A percentile compares a stretch with the other conserved stretches of the same genome.
Evolutionary conservation across 2,329 filamentous ascomycete genomes (phyloP).

Genomic region (Laburnicola sp.): DNA sequence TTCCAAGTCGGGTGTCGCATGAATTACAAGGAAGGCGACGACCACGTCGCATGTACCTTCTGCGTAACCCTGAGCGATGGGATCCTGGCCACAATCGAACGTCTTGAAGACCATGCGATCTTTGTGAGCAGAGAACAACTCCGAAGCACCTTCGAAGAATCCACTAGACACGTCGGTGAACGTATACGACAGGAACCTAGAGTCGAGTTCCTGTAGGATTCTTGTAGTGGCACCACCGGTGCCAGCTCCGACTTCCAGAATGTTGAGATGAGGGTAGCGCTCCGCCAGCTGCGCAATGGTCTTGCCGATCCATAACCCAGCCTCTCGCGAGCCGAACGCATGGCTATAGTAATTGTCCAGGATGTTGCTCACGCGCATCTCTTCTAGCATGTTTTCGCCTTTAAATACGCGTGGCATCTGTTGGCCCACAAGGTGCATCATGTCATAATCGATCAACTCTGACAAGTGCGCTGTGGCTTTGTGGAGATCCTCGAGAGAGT

Average conservation of each 20-base stretch:
- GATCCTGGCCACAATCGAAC: constrained; percentile 11
- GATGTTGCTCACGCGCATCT: too few relatives aligned
- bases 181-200: constrained; percentile 8
- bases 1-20: constrained; percentile 12
- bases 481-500: too few relatives aligned
- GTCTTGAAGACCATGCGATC: constrained; percentile 3
- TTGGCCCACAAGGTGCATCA: too few relatives aligned
- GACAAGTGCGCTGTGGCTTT: too few relatives aligned
- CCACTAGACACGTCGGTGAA: constrained; percentile 24
- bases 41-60: constrained; percentile 19
- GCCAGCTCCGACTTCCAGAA: constrained; percentile 23
- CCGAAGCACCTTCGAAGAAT: constrained; percentile 15
- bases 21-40: constrained; percentile 19
- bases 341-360: too few relatives aligned
- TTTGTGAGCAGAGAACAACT: neutral
- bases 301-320: neutral
- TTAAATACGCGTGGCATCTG: too few relatives aligned
- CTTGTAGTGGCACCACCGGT: constrained; percentile 4
- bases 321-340: neutral
- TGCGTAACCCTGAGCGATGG: constrained; percentile 13
- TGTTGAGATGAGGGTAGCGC: constrained; percentile 8
- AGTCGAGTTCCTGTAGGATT: neutral
- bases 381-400: too few relatives aligned
- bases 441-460: too few relatives aligned
- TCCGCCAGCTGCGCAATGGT: constrained; percentile 1